A percentile compares a stretch with the other conserved stretches of the same genome.
These are phyloP conservation scores for Lyophyllum atratum DNA, from an alignment of 768 basidiomycete species.

Conservation along the genomic window DNA sequence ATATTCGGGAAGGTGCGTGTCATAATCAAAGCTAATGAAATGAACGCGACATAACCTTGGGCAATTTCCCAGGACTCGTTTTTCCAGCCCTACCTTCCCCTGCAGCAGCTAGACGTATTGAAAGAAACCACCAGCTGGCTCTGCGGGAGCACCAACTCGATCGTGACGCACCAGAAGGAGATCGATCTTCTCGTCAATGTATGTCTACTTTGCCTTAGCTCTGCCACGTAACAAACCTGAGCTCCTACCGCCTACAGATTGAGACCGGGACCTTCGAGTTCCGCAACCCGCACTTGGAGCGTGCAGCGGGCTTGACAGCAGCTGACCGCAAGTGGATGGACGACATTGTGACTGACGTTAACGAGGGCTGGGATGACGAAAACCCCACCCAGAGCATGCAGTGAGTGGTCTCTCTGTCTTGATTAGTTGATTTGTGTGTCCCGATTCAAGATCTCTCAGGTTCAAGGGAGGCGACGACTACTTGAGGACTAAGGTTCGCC, in stretches of 20 bases:
- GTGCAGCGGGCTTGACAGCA: slow-evolving; percentile 77
- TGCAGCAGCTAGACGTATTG: slow-evolving; percentile 92
- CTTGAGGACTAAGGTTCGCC: slow-evolving; percentile 73
- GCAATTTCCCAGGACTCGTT: slow-evolving; percentile 72
- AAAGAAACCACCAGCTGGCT: slow-evolving; percentile 83
- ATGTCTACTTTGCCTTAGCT: background rate
- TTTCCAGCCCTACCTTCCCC: slow-evolving; percentile 96
- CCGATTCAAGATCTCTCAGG: slow-evolving; percentile 35
- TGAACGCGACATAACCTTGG: background rate
- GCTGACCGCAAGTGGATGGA: slow-evolving; percentile 99
- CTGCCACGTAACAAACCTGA: background rate
- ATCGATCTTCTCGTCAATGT: slow-evolving; percentile 92
- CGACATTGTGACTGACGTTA: slow-evolving; percentile 86
- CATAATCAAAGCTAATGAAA: background rate
- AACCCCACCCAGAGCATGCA: slow-evolving; percentile 67
- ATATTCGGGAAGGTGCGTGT: slow-evolving; percentile 80
- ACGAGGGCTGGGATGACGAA: slow-evolving; percentile 72
- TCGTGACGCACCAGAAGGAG: slow-evolving; percentile 91
- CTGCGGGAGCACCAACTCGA: slow-evolving; percentile 94
- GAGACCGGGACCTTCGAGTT: slow-evolving; percentile 89
- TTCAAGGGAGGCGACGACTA: slow-evolving; percentile 98
- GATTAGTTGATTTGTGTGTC: background rate
- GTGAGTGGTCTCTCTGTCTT: slow-evolving; percentile 39
- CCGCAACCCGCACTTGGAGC: slow-evolving; percentile 78
- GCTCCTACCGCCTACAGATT: slow-evolving; percentile 48